A percentile compares a stretch with the other conserved stretches of the same genome.
Evolutionary conservation across 1,284 basidiomycete genomes (phyloP).

Genomic region (Ceraceosorus bombacis): DNA sequence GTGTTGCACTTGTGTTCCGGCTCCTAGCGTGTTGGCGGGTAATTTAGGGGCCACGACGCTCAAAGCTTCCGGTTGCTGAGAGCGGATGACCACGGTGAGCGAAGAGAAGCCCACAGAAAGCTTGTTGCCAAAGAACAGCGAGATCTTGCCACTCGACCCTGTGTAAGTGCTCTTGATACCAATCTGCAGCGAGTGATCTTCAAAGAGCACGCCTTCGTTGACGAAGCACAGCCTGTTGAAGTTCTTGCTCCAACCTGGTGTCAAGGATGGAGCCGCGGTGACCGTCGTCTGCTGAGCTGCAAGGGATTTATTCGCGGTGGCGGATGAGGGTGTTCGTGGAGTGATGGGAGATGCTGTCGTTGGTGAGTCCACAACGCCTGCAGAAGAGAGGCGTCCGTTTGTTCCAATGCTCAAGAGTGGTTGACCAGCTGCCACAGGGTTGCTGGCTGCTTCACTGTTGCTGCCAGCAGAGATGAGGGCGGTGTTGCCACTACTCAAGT

Average conservation of each 20-base stretch:
- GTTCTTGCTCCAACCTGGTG: constrained; percentile 57
- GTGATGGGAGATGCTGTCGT: constrained; percentile 9
- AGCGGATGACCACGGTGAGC: constrained; percentile 71
- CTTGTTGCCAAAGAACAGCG: constrained; percentile 95
- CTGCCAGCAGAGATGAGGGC: constrained; percentile 7
- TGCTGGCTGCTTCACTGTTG: constrained; percentile 10
- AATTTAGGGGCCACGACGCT: constrained; percentile 80
- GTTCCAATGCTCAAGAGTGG: constrained; percentile 12
- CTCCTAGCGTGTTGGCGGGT: constrained; percentile 65
- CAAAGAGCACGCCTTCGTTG: constrained; percentile 84
- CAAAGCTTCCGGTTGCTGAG: constrained; percentile 62
- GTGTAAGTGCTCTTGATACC: constrained; percentile 95
- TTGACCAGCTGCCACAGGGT: constrained; percentile 9
- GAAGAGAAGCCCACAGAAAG: constrained; percentile 74
- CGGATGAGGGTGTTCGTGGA: constrained; percentile 51
- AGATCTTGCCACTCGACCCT: constrained; percentile 78
- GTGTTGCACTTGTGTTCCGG: constrained; percentile 84
- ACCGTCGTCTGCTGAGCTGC: constrained; percentile 1
- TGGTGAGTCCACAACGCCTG: not conserved
- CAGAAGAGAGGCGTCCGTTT: not conserved
- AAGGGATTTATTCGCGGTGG: not conserved
- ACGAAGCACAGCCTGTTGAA: constrained; percentile 74
- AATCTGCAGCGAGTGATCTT: constrained; percentile 88
- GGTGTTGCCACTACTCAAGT: constrained; percentile 55
- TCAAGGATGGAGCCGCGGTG: constrained; percentile 20